Evolutionary conservation across 495 filamentous ascomycete species (phyloP).

Genomic region (Entonaema liquescens): DNA sequence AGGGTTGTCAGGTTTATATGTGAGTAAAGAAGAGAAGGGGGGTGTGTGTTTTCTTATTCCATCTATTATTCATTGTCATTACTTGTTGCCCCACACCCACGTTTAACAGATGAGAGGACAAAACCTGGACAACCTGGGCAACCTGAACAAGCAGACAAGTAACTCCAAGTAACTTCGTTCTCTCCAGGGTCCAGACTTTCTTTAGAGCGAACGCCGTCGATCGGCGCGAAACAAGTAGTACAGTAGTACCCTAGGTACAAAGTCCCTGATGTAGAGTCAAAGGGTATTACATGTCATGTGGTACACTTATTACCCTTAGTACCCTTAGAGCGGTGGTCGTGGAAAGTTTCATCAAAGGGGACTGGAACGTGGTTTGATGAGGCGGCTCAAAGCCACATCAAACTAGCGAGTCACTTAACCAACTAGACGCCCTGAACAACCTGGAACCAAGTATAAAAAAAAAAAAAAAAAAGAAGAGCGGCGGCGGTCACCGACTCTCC

Average conservation of each 20-base stretch:
- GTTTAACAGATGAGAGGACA: slow-evolving; percentile 32
- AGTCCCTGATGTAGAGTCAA: background rate
- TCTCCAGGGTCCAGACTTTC: slow-evolving; percentile 28
- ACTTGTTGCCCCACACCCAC: slow-evolving; percentile 25
- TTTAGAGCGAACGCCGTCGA: slow-evolving; percentile 30
- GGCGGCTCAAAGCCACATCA: slow-evolving; percentile 35
- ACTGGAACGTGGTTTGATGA: slow-evolving; percentile 42
- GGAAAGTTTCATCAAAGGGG: slow-evolving; percentile 12
- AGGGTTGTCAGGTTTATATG: slow-evolving; percentile 39
- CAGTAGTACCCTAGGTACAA: background rate
- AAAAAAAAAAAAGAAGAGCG: slow-evolving; percentile 24
- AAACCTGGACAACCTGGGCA: no score
- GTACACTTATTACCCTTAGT: no score
- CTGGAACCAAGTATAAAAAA: background rate
- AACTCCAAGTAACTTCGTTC: no score
- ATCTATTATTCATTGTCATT: slow-evolving; percentile 20
- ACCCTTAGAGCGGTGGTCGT: background rate
- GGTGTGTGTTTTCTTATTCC: slow-evolving; percentile 17
- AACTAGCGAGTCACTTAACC: slow-evolving; percentile 18
- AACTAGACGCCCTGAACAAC: background rate
- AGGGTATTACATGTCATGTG: background rate
- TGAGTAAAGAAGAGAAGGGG: slow-evolving; percentile 17
- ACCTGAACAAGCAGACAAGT: slow-evolving; percentile 20
- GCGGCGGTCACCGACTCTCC: slow-evolving; percentile 37
- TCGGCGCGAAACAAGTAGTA: slow-evolving; percentile 26